Evolutionary conservation across 192 early-diverging fungal genomes (phyloP).

Genomic region (Mortierella alpina): DNA sequence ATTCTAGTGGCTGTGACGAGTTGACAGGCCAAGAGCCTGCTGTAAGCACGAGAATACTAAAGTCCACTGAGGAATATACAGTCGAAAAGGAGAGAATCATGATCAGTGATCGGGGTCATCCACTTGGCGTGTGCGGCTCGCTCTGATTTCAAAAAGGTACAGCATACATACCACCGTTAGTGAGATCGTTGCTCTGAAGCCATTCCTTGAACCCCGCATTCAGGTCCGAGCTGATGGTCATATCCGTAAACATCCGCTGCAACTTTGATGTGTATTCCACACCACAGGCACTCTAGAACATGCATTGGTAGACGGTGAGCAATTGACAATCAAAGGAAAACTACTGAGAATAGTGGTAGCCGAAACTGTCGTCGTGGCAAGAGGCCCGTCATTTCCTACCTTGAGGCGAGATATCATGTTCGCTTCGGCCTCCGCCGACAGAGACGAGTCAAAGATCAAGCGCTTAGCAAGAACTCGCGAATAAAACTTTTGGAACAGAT

Average conservation of each 20-base stretch:
- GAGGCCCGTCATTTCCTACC: conserved; percentile 36
- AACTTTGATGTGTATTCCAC: conserved; percentile 88
- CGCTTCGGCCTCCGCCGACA: conserved; percentile 83
- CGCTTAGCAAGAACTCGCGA: conserved; percentile 84
- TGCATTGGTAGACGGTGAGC: neutral
- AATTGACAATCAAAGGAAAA: neutral
- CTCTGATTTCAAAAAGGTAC: conserved; percentile 1
- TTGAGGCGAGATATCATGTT: conserved; percentile 86
- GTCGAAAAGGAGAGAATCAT: neutral
- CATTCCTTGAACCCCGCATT: conserved; percentile 63
- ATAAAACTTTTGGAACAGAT: conserved; percentile 94
- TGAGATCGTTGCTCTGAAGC: conserved; percentile 53
- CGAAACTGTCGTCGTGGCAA: neutral
- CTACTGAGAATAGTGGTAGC: neutral
- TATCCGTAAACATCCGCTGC: conserved; percentile 90
- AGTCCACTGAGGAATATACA: conserved; percentile 61
- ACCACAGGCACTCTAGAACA: conserved; percentile 75
- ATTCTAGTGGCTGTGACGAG: conserved; percentile 71
- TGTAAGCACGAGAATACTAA: conserved; percentile 80
- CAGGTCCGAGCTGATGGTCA: conserved; percentile 78
- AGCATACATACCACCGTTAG: conserved; percentile 61
- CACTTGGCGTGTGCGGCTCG: neutral
- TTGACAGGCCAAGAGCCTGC: conserved; percentile 86
- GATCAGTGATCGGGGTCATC: too few relatives aligned
- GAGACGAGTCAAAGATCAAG: conserved; percentile 75